A percentile compares a stretch with the other conserved stretches of the same genome.
These are phyloP conservation scores for Gossypium aridum DNA, from an alignment of 441 rosid genomes.

Conservation along the genomic window DNA sequence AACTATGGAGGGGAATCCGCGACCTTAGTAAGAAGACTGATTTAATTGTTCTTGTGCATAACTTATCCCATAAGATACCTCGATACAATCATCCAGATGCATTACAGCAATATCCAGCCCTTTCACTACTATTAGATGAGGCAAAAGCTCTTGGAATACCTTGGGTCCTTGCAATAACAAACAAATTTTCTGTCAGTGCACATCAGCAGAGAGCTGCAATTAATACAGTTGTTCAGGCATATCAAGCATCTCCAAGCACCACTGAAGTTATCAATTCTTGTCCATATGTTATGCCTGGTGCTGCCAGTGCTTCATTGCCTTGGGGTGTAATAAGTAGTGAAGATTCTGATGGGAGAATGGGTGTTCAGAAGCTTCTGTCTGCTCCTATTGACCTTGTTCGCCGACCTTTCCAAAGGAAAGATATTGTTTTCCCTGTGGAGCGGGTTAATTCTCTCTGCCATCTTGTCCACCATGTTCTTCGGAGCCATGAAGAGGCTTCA, in stretches of 20 bases:
- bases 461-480: conserved; percentile 66
- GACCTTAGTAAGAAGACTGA: conserved; percentile 75
- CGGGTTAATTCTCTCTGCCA: conserved; percentile 72
- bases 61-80: conserved; percentile 86
- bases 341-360: conserved; percentile 40
- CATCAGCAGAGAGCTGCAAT: conserved; percentile 83
- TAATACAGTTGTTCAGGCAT: conserved; percentile 69
- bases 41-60: conserved; percentile 86
- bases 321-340: conserved; percentile 53
- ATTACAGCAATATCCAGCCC: conserved; percentile 61
- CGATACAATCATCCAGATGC: conserved; percentile 43
- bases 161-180: conserved; percentile 93
- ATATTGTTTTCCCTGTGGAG: conserved; percentile 65
- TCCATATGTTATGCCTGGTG: conserved; percentile 69
- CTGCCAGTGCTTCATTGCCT: conserved; percentile 64
- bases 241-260: conserved; percentile 61
- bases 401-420: conserved; percentile 77
- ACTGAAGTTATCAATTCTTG: conserved; percentile 78
- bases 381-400: conserved; percentile 63
- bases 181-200: conserved; percentile 95
- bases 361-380: conserved; percentile 52
- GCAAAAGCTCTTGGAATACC: conserved; percentile 94
- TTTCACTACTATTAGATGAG: conserved; percentile 71
- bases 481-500: conserved; percentile 74
- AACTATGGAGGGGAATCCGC: conserved; percentile 83